Base-by-base conservation (phyloP, 177 flowering plant genomes). In the Vitis hybrid region DNA sequence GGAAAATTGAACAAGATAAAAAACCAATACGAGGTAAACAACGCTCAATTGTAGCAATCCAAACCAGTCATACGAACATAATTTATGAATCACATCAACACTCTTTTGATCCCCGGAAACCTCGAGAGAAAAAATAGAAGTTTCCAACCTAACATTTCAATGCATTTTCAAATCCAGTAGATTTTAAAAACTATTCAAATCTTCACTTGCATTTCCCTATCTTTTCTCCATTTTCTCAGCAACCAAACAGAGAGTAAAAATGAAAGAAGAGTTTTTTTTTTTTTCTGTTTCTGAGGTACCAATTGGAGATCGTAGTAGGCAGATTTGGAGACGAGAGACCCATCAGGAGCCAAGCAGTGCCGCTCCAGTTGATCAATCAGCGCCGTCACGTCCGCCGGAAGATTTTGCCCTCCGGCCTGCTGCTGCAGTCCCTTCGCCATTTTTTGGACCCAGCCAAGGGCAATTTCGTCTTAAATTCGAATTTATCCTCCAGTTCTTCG, bases 251-350 rank as follows among this genome's bases (percentile, higher is more conserved):
- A 68, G 52, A 51, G 22, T 33, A 58, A 63, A 12, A 74, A 71
- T 67, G 20, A 60, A 64, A 52, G 61, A 69, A 61, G 59, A 26
- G 29, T 26, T 26, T 26, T 20, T 4, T 39, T 39, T 39, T 39
- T 39, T 33, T 5, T 39, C 8, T 5, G 45, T 6, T 26, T 26
- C 9, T 39, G 68, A 13, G n/a, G 26, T 83, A 92, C 98, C 66
- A 82, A 85, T 75, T 91, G 97, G 68, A 91, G 97, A 80, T 91
- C 97, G 80, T 69, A 71, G 82, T 75, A 84, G 31, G 91, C 80
- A 55, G 97, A 87, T 86, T 91, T 94, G 81, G 93, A 86, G 73
- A 89, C 76, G 67, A 87, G 87, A 63, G 93, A 89, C 49, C 90
- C 93, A 80, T 89, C 89, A 48, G 90, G 88, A 55, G 93, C 89